These are phyloP conservation scores for Apophysomyces variabilis DNA, from an alignment of 371 early-diverging fungal genomes.

Conservation along the genomic window DNA sequence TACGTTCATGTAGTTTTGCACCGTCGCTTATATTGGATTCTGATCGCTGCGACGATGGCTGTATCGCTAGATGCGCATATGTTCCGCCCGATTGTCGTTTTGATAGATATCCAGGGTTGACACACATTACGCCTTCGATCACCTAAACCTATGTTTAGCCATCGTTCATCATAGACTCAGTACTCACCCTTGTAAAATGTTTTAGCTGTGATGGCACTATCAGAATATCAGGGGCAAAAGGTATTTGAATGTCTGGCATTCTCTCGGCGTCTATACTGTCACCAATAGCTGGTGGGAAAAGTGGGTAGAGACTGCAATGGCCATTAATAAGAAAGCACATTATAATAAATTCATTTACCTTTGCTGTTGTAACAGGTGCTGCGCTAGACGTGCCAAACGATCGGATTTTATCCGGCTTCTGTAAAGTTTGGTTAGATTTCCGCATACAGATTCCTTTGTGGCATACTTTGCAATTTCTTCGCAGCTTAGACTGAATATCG, in stretches of 20 bases:
- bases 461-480: slow-evolving; percentile 66
- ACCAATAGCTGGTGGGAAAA: slow-evolving; percentile 69
- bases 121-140: slow-evolving; percentile 70
- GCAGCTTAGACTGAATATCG: slow-evolving; percentile 64
- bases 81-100: slow-evolving; percentile 74
- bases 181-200: slow-evolving; percentile 60
- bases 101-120: slow-evolving; percentile 82
- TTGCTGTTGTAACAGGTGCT: slow-evolving; percentile 81
- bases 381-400: slow-evolving; percentile 66
- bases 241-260: slow-evolving; percentile 51
- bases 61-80: slow-evolving; percentile 71
- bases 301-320: slow-evolving; percentile 71
- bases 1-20: slow-evolving; percentile 43
- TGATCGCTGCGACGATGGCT: slow-evolving; percentile 50
- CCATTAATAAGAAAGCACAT: neutral
- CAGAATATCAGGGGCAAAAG: slow-evolving; percentile 79
- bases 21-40: slow-evolving; percentile 26
- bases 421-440: neutral
- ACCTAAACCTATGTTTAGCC: slow-evolving; percentile 21
- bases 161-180: neutral
- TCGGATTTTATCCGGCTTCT: slow-evolving; percentile 43
- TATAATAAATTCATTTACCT: slow-evolving; percentile 37
- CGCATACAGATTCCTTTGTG: neutral
- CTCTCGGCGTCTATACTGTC: slow-evolving; percentile 62
- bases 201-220: slow-evolving; percentile 75